phyloP scores from a whole-genome alignment of 495 filamentous ascomycete genomes.

The Penicillium pulvis region DNA sequence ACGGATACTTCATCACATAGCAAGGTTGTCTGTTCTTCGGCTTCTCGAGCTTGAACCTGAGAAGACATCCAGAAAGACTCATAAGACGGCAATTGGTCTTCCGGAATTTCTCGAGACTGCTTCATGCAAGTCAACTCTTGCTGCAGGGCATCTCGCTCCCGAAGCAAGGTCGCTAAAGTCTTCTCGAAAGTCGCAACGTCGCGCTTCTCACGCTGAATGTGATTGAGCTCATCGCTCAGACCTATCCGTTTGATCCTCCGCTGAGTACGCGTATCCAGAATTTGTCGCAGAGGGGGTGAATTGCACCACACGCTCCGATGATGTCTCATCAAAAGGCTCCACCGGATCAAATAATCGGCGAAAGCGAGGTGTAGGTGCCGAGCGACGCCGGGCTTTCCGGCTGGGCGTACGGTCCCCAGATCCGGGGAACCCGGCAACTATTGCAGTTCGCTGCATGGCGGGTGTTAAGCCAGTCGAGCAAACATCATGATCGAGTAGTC shows the following conservation, averaged over 20 bases:
- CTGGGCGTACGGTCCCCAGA: conserved; percentile 41
- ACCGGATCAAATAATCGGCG: conserved; percentile 29
- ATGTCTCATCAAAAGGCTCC: conserved; percentile 27
- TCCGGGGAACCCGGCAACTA: conserved; percentile 4
- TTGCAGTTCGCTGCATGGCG: conserved; percentile 59
- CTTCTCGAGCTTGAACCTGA: conserved; percentile 26
- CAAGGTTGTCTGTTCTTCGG: conserved; percentile 21
- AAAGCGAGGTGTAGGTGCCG: conserved; percentile 34
- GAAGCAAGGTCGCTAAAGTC: conserved; percentile 45
- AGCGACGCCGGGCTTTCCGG: conserved; percentile 41
- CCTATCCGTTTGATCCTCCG: conserved; percentile 70
- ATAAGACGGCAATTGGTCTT: conserved; percentile 26
- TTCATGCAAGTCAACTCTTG: conserved; percentile 51
- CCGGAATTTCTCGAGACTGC: conserved; percentile 31
- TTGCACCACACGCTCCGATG: conserved; percentile 48
- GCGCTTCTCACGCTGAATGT: conserved; percentile 59
- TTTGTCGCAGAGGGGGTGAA: conserved; percentile 71
- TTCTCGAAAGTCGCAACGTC: conserved; percentile 49
- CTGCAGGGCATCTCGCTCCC: conserved; percentile 48
- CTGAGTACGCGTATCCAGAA: conserved; percentile 70
- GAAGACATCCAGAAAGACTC: conserved; percentile 27
- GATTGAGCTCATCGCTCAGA: conserved; percentile 74
- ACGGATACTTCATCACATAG: conserved; percentile 24
- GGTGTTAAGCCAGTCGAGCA: conserved; percentile 70
- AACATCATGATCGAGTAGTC: conserved; percentile 27